A percentile compares a stretch with the other conserved stretches of the same genome.
Conservation (phyloP, 805 yeast genomes). For the Priceomyces fermenticarens region DNA sequence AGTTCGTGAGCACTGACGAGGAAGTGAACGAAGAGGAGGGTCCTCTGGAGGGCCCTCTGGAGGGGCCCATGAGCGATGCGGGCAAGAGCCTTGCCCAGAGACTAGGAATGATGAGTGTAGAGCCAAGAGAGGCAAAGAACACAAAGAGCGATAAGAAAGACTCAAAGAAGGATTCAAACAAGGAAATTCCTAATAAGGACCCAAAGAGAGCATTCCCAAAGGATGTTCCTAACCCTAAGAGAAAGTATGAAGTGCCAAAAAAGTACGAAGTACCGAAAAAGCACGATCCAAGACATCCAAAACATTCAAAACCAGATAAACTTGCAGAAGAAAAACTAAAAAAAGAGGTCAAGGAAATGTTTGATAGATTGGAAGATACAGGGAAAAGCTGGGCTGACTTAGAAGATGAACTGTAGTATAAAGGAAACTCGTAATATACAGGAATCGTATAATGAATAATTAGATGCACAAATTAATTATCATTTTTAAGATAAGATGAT, state of each 20-base stretch:
- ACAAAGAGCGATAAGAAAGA: slow-evolving; percentile 5
- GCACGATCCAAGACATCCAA: not conserved
- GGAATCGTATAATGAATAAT: not conserved
- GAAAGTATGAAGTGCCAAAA: not conserved
- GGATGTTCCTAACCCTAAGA: not conserved
- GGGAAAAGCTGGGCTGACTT: slow-evolving; percentile 32
- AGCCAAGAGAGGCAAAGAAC: not conserved
- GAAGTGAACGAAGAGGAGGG: slow-evolving; percentile 1
- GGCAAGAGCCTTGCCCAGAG: slow-evolving; percentile 32
- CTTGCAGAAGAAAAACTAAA: slow-evolving; percentile 11
- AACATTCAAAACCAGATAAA: not conserved
- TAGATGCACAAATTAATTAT: too few species aligned
- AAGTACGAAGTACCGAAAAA: not conserved
- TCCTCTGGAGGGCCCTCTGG: slow-evolving; percentile 2
- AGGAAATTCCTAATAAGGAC: too few species aligned
- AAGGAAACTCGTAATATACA: not conserved
- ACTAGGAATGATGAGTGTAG: slow-evolving; percentile 15
- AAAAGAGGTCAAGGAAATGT: slow-evolving; percentile 24
- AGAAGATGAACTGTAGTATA: slow-evolving; percentile 16
- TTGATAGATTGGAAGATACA: slow-evolving; percentile 25
- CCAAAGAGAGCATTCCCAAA: not conserved
- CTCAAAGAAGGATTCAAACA: too few species aligned
- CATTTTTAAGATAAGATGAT: too few species aligned
- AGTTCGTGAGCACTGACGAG: slow-evolving; percentile 6
- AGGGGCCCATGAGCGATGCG: slow-evolving; percentile 23